These are phyloP conservation scores for Blastocystis hominis DNA, from an alignment of 352 stramenopile species.

Conservation along the genomic window DNA sequence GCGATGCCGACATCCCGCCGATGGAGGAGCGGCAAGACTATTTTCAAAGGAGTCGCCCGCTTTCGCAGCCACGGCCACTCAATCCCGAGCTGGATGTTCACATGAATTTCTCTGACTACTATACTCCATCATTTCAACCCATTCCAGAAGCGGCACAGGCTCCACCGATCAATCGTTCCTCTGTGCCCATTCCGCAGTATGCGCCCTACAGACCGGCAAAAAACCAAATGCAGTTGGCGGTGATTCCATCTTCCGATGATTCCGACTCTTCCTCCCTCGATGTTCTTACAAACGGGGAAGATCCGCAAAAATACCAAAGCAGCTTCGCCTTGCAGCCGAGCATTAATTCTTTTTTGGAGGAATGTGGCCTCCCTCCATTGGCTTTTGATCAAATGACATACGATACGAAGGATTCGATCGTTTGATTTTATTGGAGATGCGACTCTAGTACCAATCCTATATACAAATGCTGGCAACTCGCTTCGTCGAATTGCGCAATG, in stretches of 20 bases:
- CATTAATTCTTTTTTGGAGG: not conserved
- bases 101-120: not conserved
- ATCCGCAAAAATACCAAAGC: too few species aligned
- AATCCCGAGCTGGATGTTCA: slow-evolving; percentile 52
- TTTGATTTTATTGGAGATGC: not conserved
- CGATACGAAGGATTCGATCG: not conserved
- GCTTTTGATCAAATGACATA: not conserved
- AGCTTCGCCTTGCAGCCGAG: too few species aligned
- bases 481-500: not conserved
- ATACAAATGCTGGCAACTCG: not conserved
- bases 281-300: not conserved
- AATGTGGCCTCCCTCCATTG: not conserved
- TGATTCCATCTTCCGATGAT: not conserved
- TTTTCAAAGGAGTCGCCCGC: not conserved
- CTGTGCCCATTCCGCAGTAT: not conserved
- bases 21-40: not conserved
- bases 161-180: too few species aligned
- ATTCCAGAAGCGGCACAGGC: not conserved
- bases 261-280: not conserved
- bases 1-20: not conserved
- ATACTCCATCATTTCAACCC: not conserved
- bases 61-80: slow-evolving; percentile 9
- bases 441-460: slow-evolving; percentile 29
- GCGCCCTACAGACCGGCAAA: not conserved
- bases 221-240: not conserved